A percentile compares a stretch with the other conserved stretches of the same genome.
Conservation (phyloP, 208 protist species). For the Leishmania mexicana region DNA sequence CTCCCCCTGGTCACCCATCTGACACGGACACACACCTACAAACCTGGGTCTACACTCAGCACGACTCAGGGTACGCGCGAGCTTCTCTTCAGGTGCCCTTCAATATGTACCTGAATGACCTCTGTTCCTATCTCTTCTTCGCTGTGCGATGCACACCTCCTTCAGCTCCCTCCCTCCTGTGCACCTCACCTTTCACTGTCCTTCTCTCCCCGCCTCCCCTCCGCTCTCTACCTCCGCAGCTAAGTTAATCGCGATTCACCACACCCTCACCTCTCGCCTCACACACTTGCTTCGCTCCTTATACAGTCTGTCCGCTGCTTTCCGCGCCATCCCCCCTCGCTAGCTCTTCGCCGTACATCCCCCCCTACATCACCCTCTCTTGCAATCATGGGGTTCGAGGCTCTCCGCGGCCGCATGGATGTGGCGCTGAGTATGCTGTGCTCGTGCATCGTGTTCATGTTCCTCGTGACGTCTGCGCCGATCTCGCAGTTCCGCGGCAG, state of each 20-base stretch:
- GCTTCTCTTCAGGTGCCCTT: not conserved
- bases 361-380: not conserved
- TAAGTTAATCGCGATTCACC: not conserved
- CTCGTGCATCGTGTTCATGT: conserved; percentile 53
- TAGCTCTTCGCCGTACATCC: not conserved
- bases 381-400: conserved; percentile 55
- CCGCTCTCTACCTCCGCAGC: not conserved
- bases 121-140: not conserved
- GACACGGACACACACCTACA: not conserved
- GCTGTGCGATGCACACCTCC: not conserved
- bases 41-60: not conserved
- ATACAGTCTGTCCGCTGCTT: not conserved
- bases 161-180: not conserved
- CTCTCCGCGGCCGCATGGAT: conserved; percentile 40
- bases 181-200: not conserved
- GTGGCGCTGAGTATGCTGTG: conserved; percentile 48
- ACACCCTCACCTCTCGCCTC: not conserved
- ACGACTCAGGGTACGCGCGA: not conserved
- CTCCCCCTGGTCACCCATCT: too few relatives aligned
- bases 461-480: conserved; percentile 48
- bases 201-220: not conserved
- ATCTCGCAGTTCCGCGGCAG: conserved; percentile 61
- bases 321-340: not conserved
- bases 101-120: not conserved
- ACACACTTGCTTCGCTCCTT: not conserved